A percentile compares a stretch with the other conserved stretches of the same genome.
phyloP scores from a whole-genome alignment of 331 rosid species.

The Saraca asoca region DNA sequence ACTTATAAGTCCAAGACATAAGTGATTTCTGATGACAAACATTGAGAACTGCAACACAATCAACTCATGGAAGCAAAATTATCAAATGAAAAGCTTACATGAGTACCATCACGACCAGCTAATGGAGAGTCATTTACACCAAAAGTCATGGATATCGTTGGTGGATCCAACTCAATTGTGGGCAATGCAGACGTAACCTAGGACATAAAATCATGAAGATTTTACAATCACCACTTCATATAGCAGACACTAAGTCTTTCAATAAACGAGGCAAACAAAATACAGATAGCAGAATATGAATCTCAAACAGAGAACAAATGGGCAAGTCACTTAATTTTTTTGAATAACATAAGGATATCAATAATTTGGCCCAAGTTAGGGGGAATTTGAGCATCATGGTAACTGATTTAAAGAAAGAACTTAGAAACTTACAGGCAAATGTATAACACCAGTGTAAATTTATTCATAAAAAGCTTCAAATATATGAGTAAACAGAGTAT shows the following conservation, averaged over 20 bases:
- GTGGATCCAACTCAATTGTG: conserved; percentile 91
- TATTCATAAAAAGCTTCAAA: not conserved
- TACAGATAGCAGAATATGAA: conserved; percentile 7
- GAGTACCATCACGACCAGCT: conserved; percentile 97
- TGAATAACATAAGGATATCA: not conserved
- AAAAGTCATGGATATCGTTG: conserved; percentile 98
- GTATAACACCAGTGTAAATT: conserved; percentile 2
- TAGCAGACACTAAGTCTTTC: conserved; percentile 1
- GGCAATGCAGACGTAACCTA: conserved; percentile 82
- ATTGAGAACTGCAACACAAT: conserved; percentile 2
- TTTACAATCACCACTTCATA: conserved; percentile 10
- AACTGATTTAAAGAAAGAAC: not conserved
- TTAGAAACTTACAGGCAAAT: not conserved
- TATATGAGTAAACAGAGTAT: not conserved
- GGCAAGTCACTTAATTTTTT: not conserved
- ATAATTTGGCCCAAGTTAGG: not conserved
- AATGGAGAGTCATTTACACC: conserved; percentile 97
- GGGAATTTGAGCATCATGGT: not conserved
- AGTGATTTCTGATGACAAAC: not conserved
- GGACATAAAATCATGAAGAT: conserved; percentile 30
- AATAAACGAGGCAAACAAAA: conserved; percentile 6
- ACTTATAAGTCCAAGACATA: not conserved
- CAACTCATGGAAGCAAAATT: conserved; percentile 26
- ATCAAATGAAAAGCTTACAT: conserved; percentile 62
- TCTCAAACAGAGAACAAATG: conserved; percentile 26